Conservation (phyloP, 139 green algal species). For the Coelastrella sp. region DNA sequence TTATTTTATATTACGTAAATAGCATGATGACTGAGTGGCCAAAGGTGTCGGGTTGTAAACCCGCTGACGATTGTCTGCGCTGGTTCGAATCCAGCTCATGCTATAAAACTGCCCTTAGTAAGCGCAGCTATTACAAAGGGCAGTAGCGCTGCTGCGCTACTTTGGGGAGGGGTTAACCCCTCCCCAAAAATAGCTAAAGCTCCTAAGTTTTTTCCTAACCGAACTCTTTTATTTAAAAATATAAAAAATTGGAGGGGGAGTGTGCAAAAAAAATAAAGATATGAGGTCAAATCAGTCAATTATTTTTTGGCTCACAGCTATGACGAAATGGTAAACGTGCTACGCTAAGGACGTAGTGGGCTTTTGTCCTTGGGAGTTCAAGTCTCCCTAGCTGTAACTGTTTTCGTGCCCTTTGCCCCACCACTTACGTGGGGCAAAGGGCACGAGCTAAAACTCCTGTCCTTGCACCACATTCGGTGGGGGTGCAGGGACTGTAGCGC, state of each 20-base stretch:
- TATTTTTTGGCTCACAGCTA: too few species aligned
- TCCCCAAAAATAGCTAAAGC: too few species aligned
- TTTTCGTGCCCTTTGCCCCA: not conserved
- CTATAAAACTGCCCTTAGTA: constrained; percentile 22
- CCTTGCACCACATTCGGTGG: not conserved
- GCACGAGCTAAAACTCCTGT: not conserved
- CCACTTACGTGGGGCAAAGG: not conserved
- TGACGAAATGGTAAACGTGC: constrained; percentile 39
- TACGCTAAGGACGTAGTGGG: constrained; percentile 45
- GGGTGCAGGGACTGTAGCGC: too few species aligned
- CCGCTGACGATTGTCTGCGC: constrained; percentile 28
- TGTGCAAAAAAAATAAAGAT: too few species aligned
- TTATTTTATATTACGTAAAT: too few species aligned
- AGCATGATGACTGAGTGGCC: constrained; percentile 34
- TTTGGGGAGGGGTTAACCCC: too few species aligned
- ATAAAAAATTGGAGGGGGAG: too few species aligned
- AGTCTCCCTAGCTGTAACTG: constrained; percentile 30
- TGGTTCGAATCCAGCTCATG: constrained; percentile 32
- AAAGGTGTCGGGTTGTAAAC: constrained; percentile 29
- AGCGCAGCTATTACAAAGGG: constrained; percentile 34
- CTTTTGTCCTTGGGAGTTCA: constrained; percentile 35
- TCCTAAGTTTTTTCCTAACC: too few species aligned
- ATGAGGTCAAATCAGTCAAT: too few species aligned
- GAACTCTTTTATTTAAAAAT: too few species aligned
- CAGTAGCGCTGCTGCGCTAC: not conserved